A percentile compares a stretch with the other conserved stretches of the same genome.
These are phyloP conservation scores for Podospora appendiculata DNA, from an alignment of 495 filamentous ascomycete genomes.

Conservation along the genomic window DNA sequence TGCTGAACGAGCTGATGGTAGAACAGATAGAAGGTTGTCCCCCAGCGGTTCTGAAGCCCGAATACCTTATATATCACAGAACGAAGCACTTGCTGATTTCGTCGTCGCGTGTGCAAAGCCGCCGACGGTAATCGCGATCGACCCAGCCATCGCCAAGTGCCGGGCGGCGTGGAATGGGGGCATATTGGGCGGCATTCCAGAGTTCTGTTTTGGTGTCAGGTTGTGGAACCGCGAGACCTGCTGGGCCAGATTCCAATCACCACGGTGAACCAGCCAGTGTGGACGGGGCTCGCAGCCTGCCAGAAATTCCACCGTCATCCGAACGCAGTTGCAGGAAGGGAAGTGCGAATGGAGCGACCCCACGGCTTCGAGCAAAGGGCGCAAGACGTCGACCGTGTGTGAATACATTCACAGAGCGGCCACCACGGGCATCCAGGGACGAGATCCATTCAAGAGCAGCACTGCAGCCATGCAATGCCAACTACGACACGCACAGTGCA, in stretches of 20 bases:
- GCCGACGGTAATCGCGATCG: not conserved
- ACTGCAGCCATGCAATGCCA: too few species aligned
- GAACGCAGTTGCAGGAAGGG: not conserved
- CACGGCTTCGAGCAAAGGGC: too few species aligned
- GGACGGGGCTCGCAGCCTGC: too few species aligned
- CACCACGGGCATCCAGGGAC: too few species aligned
- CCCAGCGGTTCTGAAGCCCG: too few species aligned
- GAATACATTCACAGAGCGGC: too few species aligned
- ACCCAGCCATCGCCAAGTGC: not conserved
- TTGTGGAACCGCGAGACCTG: not conserved
- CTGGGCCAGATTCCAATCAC: not conserved
- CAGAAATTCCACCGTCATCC: not conserved
- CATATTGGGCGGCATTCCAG: constrained; percentile 6
- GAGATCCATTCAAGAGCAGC: too few species aligned
- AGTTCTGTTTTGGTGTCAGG: not conserved
- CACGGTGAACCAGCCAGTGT: not conserved
- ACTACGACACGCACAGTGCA: too few species aligned
- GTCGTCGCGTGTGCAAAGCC: not conserved
- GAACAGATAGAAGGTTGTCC: too few species aligned
- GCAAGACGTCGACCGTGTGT: too few species aligned
- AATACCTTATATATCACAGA: not conserved
- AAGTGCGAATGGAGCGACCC: too few species aligned
- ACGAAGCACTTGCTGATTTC: not conserved
- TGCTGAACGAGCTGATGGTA: too few species aligned
- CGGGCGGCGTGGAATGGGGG: constrained; percentile 3